Conservation (phyloP, 2,329 filamentous ascomycete genomes). For the Magnaporthiopsis poae region DNA sequence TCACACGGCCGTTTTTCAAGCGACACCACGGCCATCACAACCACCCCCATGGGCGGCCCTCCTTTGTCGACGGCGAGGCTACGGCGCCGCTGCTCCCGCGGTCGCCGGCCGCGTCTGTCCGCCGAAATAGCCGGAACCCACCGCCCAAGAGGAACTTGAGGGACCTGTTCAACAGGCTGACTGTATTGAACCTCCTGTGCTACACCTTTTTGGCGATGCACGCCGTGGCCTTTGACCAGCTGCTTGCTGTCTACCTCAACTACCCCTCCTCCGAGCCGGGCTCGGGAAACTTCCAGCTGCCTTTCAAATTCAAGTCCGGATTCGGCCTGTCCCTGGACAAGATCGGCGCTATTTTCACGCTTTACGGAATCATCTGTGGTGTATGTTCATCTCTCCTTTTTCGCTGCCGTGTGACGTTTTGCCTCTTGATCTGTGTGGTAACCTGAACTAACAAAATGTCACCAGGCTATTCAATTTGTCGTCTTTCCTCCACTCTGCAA, state of each 20-base stretch:
- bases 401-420: background rate
- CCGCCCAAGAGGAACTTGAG: slow-evolving; percentile 10
- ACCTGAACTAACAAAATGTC: background rate
- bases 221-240: slow-evolving; percentile 74
- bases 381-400: background rate
- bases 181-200: slow-evolving; percentile 42
- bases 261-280: slow-evolving; percentile 49
- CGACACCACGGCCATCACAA: slow-evolving; percentile 14
- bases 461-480: slow-evolving; percentile 64
- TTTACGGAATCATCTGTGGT: slow-evolving; percentile 71
- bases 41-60: slow-evolving; percentile 29
- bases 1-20: slow-evolving; percentile 32
- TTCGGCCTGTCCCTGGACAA: slow-evolving; percentile 63
- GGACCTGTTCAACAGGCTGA: slow-evolving; percentile 23
- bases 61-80: slow-evolving; percentile 46
- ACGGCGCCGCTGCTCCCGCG: slow-evolving; percentile 43
- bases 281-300: slow-evolving; percentile 51
- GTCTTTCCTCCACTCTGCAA: slow-evolving; percentile 69
- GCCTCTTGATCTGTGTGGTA: background rate
- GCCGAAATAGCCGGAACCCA: background rate
- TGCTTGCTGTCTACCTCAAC: slow-evolving; percentile 81
- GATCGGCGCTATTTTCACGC: slow-evolving; percentile 77
- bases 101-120: slow-evolving; percentile 2
- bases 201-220: slow-evolving; percentile 79
- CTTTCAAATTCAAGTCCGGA: slow-evolving; percentile 73